Conservation (phyloP, 257 asterid genomes). For the Henckelia pumila region DNA sequence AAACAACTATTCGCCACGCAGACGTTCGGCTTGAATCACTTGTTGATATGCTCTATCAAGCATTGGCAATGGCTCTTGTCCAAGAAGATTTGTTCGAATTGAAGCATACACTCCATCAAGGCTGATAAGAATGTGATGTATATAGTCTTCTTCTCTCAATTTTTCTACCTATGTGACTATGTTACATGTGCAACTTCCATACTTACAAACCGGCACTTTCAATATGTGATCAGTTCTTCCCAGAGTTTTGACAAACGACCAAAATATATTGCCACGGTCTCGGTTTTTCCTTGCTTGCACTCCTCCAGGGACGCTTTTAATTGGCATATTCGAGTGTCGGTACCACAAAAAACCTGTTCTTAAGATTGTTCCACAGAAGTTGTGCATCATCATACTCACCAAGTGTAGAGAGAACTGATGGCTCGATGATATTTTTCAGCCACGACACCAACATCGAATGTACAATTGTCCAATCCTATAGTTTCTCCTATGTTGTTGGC, state of each 20-base stretch:
- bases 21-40: too few species aligned
- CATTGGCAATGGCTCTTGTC: background rate
- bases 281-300: slow-evolving; percentile 8
- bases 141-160: too few species aligned
- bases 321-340: background rate
- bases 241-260: background rate
- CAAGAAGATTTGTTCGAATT: background rate
- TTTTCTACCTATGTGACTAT: background rate
- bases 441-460: too few species aligned
- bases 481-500: too few species aligned
- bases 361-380: too few species aligned
- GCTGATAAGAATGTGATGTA: too few species aligned
- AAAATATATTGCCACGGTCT: background rate
- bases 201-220: background rate
- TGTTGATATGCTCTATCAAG: slow-evolving; percentile 1
- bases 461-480: too few species aligned
- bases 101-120: background rate
- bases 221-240: background rate
- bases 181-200: background rate
- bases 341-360: background rate
- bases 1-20: background rate
- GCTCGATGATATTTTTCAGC: too few species aligned
- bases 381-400: too few species aligned
- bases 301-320: background rate
- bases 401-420: too few species aligned